Evolutionary conservation across 192 early-diverging fungal species (phyloP), one percentile per base, ranked within the genome.

Genomic region (Linnemannia exigua): DNA sequence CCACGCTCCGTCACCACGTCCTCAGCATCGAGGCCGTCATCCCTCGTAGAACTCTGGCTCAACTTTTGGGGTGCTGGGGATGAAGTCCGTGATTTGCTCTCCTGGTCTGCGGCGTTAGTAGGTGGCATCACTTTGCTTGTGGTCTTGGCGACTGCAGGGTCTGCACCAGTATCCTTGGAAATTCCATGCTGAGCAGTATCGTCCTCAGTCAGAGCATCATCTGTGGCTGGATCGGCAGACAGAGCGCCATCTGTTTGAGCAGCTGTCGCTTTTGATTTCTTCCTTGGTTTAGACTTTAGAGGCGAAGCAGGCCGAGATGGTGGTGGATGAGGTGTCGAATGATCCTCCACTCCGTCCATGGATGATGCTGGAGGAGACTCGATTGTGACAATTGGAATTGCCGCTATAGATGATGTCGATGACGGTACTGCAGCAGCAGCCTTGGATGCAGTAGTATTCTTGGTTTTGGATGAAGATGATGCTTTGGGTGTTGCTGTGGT

Each of bases 361-460:
- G 78, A 67, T 47, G 69, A 12, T 31, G 81, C 58, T 37, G 73
- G 51, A 28, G 78, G 75, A 3, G 80, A 79, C 8, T 87, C 81
- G 8, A 82, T 52, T 41, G 74, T 51, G 19, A 83, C 81, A 54
- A 69, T 50, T n/a, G 80, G 77, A 35, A 77, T 77, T 22, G 66
- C 33, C 44, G 14, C 70, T 72, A 72, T 1, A n/a, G 58, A n/a
- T 22, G 31, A 22, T 69, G 70, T 38, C 37, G 75, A 69, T 25
- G 67, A 35, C 51, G 67, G n/a, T n/a, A 50, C 37, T 12, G n/a
- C n/a, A n/a, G n/a, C 35, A 12, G 37, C 63, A 22, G 25, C 36
- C n/a, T 61, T 54, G 44, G 61, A 31, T 22, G 58, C 37, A 28
- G 48, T 15, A 15, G 58, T 4, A 3, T 12, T 33, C 28, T 63